Evolutionary conservation across 805 yeast genomes (phyloP), one percentile per base, ranked within the genome.

Genomic region (Wickerhamiella sergipiensis): DNA sequence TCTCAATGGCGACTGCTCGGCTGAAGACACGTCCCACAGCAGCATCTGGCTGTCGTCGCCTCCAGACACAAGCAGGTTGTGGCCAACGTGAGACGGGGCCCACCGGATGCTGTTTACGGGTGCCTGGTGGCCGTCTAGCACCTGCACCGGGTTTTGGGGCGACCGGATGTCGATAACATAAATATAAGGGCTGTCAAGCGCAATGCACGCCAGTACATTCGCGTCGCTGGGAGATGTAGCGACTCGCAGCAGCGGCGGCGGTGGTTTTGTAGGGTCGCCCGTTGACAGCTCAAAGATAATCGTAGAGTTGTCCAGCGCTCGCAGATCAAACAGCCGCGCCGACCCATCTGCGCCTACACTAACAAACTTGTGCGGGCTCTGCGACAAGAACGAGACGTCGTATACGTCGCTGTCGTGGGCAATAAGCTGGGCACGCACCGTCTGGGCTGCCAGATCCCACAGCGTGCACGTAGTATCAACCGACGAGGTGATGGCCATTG

Each of bases 391-490:
- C 55, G 84, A 78, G 29, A 89, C 97, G 64, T 92, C 98, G 64
- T 79, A 86, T 3, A 92, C 98, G 65, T 88, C 97, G 56, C 83
- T 79, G 64, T 92, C 98, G 66, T 92, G 98, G 0, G 98, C 97
- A 56, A 92, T 92, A 46, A 92, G 72, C 67, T 92, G 97, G 0
- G 97, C 90, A 62, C 83, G 85, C 15, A 95, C 95, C 3, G 73
- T 70, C 21, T 81, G 76, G 43, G 79, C 75, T 22, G 72, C 67
- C 31, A 88, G 65, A 67, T 92, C 97, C 97, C 98, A 92, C 3
- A 88, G 80, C 0, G 97, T 89, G 67, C 98, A 92, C 0, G 98
- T 92, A 0, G 98, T 92, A 67, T 92, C 98, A 10, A 90, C 85
- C 19, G 92, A 81, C 55, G 90, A 78, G 1, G 97, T 86, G 38